These are phyloP conservation scores for Schwanniomyces occidentalis DNA, from an alignment of 805 yeast genomes.

Conservation along the genomic window DNA sequence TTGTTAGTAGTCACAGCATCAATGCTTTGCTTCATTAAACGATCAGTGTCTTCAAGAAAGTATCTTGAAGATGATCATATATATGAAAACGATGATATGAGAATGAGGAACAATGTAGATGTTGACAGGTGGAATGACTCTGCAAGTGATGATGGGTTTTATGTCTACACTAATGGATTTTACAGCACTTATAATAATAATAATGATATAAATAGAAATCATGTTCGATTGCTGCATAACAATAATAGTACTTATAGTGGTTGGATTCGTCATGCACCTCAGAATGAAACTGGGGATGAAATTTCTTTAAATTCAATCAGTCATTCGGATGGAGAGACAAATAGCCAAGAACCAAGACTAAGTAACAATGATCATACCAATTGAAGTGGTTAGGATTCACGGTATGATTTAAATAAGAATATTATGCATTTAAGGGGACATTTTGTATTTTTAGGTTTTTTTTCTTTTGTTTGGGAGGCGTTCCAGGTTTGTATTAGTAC, in stretches of 20 bases:
- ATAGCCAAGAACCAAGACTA: not conserved
- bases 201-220: not conserved
- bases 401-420: too few relatives aligned
- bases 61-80: slow-evolving; percentile 32
- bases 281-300: too few relatives aligned
- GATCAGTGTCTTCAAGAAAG: slow-evolving; percentile 58
- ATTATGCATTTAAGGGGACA: too few relatives aligned
- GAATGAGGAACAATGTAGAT: slow-evolving; percentile 19
- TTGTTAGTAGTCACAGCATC: slow-evolving; percentile 64
- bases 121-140: slow-evolving; percentile 22
- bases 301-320: too few relatives aligned
- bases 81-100: slow-evolving; percentile 37
- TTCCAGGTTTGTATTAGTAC: slow-evolving; percentile 2
- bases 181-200: slow-evolving; percentile 21
- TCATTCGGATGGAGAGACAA: not conserved
- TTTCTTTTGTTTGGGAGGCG: slow-evolving; percentile 1
- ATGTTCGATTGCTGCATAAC: too few relatives aligned
- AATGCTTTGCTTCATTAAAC: slow-evolving; percentile 67
- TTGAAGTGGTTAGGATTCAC: too few relatives aligned
- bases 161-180: slow-evolving; percentile 44
- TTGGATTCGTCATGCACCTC: too few relatives aligned
- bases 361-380: not conserved
- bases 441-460: slow-evolving; percentile 6
- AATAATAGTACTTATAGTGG: not conserved
- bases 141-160: slow-evolving; percentile 45